Base-by-base conservation (phyloP, 305 asterid species). In the Fraxinus paxiana region DNA sequence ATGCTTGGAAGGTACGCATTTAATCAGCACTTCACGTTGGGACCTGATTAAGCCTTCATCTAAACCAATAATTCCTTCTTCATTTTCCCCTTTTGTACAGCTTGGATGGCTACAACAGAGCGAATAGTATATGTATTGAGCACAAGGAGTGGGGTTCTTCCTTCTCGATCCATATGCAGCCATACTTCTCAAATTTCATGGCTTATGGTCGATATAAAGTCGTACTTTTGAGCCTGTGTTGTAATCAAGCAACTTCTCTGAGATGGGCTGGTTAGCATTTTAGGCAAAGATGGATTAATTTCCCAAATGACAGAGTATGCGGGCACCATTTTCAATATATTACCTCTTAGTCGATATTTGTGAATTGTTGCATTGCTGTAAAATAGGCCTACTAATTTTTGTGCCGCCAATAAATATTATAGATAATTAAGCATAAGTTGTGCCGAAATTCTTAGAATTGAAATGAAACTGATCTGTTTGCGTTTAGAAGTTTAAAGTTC, bases 1-100 rank as follows among this genome's bases (percentile, higher is more conserved):
- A 95, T 81, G 97, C 97, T 8, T 94, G 99, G 99, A 93, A 95
- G 99, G 99, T 95, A 89, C 15, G 7, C 61, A 28, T 61, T 28
- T 76, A 22, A 6, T 26, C 24, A 12, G 0, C 59, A 20, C 6
- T 28, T 30, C 24, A 38, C 34, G 10, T 74, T 28, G 24, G 31
- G 31, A 26, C 31, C 61, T 20, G 24, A 73, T 61, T 37, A n/a
- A 76, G n/a, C 18, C 76, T 20, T 26, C 15, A 37, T 77, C 15
- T 18, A 10, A 69, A 18, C 20, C 22, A 12, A 0, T 4, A 33
- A 73, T 75, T 70, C 28, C 59, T 75, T 81, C 77, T 10, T 72
- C 74, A 6, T 69, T 81, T 17, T 37, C 17, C 28, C 6, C 46
- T 69, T 63, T 76, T 81, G 10, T 73, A 69, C 90, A 93, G 97